Conservation (phyloP, 495 filamentous ascomycete genomes). For the Chaetomium fimeti region DNA sequence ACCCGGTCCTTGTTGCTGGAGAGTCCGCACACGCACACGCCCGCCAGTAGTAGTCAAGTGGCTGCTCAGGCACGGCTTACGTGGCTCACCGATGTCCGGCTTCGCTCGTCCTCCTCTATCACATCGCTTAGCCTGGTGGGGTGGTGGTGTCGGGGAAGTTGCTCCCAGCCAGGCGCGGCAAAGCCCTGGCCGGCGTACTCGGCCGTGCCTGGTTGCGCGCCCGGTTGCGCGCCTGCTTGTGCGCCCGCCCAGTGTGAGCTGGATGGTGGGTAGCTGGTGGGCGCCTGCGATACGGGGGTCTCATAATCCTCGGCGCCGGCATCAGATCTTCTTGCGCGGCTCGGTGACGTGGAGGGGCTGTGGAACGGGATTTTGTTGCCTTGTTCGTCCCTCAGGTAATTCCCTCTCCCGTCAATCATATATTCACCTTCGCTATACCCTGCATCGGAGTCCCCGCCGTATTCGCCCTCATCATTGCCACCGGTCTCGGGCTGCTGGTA, state of each 20-base stretch:
- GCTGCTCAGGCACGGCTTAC: constrained; percentile 43
- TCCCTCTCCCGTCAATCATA: constrained; percentile 51
- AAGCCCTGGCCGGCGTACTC: constrained; percentile 62
- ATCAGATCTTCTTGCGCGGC: constrained; percentile 42
- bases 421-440: constrained; percentile 60
- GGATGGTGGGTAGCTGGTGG: constrained; percentile 40
- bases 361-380: constrained; percentile 49
- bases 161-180: constrained; percentile 72
- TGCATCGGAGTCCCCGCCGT: constrained; percentile 49
- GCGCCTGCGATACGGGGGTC: constrained; percentile 36
- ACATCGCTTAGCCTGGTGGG: constrained; percentile 94
- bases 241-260: constrained; percentile 36
- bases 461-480: constrained; percentile 31
- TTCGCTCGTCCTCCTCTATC: constrained; percentile 76
- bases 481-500: constrained; percentile 33
- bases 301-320: constrained; percentile 52
- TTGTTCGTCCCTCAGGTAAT: constrained; percentile 47
- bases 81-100: constrained; percentile 55
- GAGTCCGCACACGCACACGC: not conserved
- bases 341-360: constrained; percentile 33
- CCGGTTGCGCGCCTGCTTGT: constrained; percentile 26
- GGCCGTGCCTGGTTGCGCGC: constrained; percentile 19
- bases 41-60: not conserved
- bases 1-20: not conserved
- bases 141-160: constrained; percentile 84